phyloP scores from a whole-genome alignment of 257 asterid genomes.

The Solanum clarkiae region DNA sequence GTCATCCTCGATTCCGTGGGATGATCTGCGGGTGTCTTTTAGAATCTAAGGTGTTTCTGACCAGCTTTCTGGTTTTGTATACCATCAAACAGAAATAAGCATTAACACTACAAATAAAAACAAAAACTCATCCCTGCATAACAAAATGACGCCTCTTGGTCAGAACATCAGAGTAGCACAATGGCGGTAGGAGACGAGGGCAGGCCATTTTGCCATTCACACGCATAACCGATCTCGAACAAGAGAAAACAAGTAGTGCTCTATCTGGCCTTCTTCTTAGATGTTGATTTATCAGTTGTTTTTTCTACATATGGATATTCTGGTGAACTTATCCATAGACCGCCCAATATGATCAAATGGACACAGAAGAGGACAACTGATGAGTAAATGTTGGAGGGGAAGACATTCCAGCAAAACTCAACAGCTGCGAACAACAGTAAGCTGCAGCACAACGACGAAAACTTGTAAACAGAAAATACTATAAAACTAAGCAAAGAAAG shows the following conservation, averaged over 20 bases:
- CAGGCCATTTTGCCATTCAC: not conserved
- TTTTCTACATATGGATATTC: slow-evolving; percentile 41
- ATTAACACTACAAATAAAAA: not conserved
- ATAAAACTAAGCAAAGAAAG: not conserved
- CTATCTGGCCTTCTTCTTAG: slow-evolving; percentile 30
- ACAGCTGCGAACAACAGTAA: slow-evolving; percentile 39
- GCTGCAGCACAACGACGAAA: slow-evolving; percentile 24
- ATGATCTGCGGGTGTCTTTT: not conserved
- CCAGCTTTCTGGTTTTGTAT: not conserved
- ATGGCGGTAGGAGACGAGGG: not conserved
- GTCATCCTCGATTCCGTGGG: not conserved
- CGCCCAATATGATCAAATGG: slow-evolving; percentile 48
- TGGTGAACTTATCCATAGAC: slow-evolving; percentile 54
- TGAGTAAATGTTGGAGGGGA: slow-evolving; percentile 64
- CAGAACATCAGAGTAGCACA: not conserved
- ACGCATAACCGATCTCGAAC: not conserved
- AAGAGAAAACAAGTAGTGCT: not conserved
- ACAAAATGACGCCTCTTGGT: not conserved
- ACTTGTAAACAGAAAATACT: not conserved
- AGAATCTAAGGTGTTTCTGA: not conserved
- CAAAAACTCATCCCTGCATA: not conserved
- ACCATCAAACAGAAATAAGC: not conserved
- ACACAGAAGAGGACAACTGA: slow-evolving; percentile 51
- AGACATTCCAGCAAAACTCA: slow-evolving; percentile 84
- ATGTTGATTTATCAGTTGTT: slow-evolving; percentile 8